Percentiles rank a stretch among this genome's conserved stretches.
phyloP scores from a whole-genome alignment of 23 red algal species.

The Chondrus crispus region DNA sequence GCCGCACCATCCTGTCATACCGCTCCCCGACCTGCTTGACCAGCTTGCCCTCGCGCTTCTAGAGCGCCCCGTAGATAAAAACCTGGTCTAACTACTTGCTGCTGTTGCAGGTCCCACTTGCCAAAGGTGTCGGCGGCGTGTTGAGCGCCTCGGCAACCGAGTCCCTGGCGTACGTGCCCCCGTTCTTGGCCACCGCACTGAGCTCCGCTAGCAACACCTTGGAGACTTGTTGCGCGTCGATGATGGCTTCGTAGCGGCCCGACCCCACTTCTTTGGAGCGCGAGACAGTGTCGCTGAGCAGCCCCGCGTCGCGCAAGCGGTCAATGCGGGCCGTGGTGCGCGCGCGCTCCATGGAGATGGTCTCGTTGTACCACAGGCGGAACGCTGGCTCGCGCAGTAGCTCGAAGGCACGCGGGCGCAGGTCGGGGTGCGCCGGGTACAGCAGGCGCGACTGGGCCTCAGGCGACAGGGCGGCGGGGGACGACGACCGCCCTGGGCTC shows the following conservation, averaged over 20 bases:
- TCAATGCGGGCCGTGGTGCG: constrained; percentile 50
- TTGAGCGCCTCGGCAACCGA: neutral
- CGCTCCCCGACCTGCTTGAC: too few relatives aligned
- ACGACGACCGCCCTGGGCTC: too few relatives aligned
- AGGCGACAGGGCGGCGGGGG: too few relatives aligned
- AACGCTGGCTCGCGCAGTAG: constrained; percentile 64
- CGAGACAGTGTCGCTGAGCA: constrained; percentile 51
- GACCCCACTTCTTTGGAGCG: neutral
- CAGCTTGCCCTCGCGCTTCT: too few relatives aligned
- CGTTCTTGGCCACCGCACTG: neutral
- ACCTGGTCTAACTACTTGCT: too few relatives aligned
- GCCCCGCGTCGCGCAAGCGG: constrained; percentile 35
- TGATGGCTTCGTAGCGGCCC: constrained; percentile 70
- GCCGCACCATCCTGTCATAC: too few relatives aligned
- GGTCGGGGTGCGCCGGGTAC: constrained; percentile 21
- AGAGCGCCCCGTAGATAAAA: too few relatives aligned
- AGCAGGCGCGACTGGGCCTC: too few relatives aligned
- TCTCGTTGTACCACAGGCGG: constrained; percentile 26
- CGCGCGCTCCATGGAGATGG: constrained; percentile 28
- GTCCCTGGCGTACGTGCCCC: neutral
- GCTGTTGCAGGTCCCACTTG: too few relatives aligned
- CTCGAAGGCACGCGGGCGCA: constrained; percentile 40
- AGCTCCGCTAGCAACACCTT: constrained; percentile 57
- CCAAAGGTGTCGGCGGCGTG: too few relatives aligned
- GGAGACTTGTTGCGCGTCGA: constrained; percentile 79